These are phyloP conservation scores for Epichloe amarillans DNA, from an alignment of 2,329 filamentous ascomycete genomes.

Conservation along the genomic window DNA sequence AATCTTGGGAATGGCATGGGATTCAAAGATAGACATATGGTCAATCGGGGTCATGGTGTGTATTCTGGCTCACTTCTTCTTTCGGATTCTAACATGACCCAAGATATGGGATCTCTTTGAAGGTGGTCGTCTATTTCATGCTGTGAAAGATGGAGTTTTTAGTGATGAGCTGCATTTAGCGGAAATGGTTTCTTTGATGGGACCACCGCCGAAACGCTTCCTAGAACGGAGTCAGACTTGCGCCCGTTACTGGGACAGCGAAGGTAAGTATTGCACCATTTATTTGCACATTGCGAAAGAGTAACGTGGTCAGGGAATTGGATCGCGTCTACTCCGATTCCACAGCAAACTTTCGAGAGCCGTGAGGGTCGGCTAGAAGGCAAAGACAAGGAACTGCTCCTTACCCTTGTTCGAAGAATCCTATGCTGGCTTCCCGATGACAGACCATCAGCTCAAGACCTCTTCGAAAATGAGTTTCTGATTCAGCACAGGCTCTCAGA, in stretches of 20 bases:
- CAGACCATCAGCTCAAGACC: too few species aligned
- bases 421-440: too few species aligned
- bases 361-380: too few species aligned
- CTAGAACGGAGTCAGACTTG: slow-evolving; percentile 15
- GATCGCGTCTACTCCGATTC: too few species aligned
- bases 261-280: not conserved
- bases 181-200: slow-evolving; percentile 24
- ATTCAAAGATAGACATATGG: slow-evolving; percentile 22
- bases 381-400: too few species aligned
- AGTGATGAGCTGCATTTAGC: slow-evolving; percentile 18
- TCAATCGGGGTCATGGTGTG: slow-evolving; percentile 19
- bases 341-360: too few species aligned
- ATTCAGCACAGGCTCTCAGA: too few species aligned
- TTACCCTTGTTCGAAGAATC: too few species aligned
- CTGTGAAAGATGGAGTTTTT: slow-evolving; percentile 10
- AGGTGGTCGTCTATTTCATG: slow-evolving; percentile 15
- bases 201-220: slow-evolving; percentile 19
- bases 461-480: too few species aligned
- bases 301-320: too few species aligned
- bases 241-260: not conserved
- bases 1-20: slow-evolving; percentile 21
- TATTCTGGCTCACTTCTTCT: not conserved
- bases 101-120: slow-evolving; percentile 23
- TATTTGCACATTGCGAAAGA: too few species aligned
- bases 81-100: not conserved